phyloP scores from a whole-genome alignment of 2,329 filamentous ascomycete species.

The Neonectria neomacrospora region DNA sequence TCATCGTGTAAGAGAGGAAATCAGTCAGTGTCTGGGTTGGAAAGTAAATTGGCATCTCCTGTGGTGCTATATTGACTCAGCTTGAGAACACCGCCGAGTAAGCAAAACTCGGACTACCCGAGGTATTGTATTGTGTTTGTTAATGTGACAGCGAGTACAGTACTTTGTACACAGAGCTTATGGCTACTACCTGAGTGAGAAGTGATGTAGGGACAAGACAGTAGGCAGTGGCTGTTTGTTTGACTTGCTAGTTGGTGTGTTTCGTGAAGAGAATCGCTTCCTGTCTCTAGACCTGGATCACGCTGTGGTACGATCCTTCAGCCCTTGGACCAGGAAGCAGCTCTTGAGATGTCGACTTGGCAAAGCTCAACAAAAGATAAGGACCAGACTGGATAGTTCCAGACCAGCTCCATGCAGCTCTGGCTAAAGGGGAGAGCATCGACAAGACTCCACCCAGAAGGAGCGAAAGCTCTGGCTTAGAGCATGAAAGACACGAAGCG shows the following conservation, averaged over 20 bases:
- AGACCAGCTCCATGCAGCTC: slow-evolving; percentile 17
- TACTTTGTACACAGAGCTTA: background rate
- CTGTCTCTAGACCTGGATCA: background rate
- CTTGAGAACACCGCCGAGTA: background rate
- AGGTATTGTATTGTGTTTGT: too few relatives aligned
- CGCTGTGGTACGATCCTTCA: background rate
- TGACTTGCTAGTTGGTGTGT: background rate
- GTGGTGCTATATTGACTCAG: background rate
- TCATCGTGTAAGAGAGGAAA: background rate
- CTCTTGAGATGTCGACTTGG: background rate
- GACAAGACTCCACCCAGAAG: slow-evolving; percentile 5
- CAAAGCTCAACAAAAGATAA: slow-evolving; percentile 29
- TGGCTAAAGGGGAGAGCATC: background rate
- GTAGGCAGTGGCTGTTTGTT: background rate
- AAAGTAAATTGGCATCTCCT: background rate
- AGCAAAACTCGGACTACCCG: background rate
- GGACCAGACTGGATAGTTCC: slow-evolving; percentile 3
- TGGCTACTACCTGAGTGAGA: background rate
- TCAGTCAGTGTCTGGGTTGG: background rate
- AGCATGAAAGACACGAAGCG: background rate
- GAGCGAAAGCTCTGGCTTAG: background rate
- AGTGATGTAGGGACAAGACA: background rate
- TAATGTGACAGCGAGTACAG: background rate
- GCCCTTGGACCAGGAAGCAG: background rate
- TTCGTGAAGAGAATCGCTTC: background rate